These are phyloP conservation scores for Eimeria brunetti DNA, from an alignment of 169 alveolate species.

Conservation along the genomic window DNA sequence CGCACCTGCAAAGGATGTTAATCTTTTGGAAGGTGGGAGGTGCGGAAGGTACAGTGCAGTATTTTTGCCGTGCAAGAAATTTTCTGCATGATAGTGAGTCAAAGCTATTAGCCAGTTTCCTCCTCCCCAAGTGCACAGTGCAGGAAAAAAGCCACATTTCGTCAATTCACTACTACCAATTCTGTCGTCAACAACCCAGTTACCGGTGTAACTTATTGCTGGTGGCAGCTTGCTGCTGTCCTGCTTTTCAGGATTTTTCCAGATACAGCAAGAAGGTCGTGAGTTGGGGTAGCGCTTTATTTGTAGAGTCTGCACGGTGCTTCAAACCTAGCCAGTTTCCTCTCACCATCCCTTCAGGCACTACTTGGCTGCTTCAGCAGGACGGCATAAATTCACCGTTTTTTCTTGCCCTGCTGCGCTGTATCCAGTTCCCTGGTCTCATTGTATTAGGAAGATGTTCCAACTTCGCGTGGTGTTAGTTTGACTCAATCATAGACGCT, in stretches of 20 bases:
- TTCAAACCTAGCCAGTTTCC: background rate
- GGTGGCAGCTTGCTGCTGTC: conserved; percentile 25
- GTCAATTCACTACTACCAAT: background rate
- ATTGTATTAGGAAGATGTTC: background rate
- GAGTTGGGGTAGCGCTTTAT: background rate
- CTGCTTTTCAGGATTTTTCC: conserved; percentile 23
- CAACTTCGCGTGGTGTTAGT: background rate
- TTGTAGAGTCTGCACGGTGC: background rate
- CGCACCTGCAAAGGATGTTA: background rate
- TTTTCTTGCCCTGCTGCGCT: background rate
- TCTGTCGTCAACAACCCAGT: background rate
- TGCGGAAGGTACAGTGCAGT: background rate
- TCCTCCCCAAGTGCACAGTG: background rate
- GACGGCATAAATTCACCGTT: background rate
- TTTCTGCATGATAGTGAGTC: conserved; percentile 29
- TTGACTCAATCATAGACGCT: background rate
- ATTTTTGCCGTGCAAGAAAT: background rate
- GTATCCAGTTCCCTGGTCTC: background rate
- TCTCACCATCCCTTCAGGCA: background rate
- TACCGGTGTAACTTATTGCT: background rate
- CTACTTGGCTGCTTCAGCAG: background rate
- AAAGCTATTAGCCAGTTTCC: background rate
- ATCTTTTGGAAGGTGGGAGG: background rate
- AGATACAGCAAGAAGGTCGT: conserved; percentile 51
- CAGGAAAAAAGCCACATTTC: background rate